Evolutionary conservation across 108 stramenopile genomes (phyloP), one percentile per base, ranked within the genome.

Genomic region (Skeletonema costatum): DNA sequence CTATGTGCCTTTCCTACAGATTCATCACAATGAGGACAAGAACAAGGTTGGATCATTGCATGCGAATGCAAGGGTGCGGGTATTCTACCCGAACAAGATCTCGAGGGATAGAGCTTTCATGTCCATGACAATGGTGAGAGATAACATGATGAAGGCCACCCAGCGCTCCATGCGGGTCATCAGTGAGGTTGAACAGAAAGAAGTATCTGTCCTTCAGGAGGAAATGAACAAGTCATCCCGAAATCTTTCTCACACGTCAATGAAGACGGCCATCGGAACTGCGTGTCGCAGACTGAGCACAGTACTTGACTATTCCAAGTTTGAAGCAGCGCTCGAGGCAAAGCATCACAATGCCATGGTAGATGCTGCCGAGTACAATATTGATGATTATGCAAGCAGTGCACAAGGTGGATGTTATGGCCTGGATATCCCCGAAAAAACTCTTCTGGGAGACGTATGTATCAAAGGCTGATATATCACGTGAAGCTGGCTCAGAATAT

Each of bases 1-100:
- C 4, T 77, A 14, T 62, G 66, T 69, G 0, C 70, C 71, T 13
- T 73, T 73, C 9, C 13, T 73, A 0, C 71, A 73, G 25, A 73
- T 73, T 12, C 63, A 73, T 32, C 13, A 29, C 33, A 59, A 73
- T 39, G 38, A 29, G 3, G 61, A 73, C 30, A 64, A 73, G 38
- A 12, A 6, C 8, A 32, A 35, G 25, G 21, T 64, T 53, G 25
- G 63, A 10, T 19, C 29, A 3, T 32, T 29, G 21, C 63, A 39
- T 25, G 62, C 58, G 29, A 33, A 64, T 39, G 32, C 21, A n/a
- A 61, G 63, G 32, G 35, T 73, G 31, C 61, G 62, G 11, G 63
- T 73, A 25, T 73, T 36, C 71, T 73, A 64, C 32, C 33, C 25
- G 5, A 36, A 21, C 21, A 21, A 62, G 30, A 0, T 29, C 2